A percentile compares a stretch with the other conserved stretches of the same genome.
Evolutionary conservation across 176 grass and related monocot species (phyloP).

Genomic region (Raddia guianensis): DNA sequence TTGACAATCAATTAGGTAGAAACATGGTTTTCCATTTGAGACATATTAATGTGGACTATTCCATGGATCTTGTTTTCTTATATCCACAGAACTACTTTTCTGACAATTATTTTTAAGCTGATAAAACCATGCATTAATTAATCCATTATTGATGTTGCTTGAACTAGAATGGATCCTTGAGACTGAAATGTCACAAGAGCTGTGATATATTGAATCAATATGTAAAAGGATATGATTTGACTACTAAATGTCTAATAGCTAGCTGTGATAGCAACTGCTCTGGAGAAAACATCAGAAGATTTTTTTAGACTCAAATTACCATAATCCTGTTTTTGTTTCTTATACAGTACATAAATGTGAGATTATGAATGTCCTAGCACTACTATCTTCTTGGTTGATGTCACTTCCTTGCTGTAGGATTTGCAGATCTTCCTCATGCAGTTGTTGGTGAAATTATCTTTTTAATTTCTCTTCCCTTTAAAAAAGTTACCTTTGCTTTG

Average conservation of each 20-base stretch:
- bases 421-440: neutral
- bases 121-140: slow-evolving; percentile 16
- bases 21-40: slow-evolving; percentile 22
- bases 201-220: slow-evolving; percentile 1
- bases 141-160: neutral
- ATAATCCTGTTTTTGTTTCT: neutral
- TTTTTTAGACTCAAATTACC: neutral
- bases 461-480: neutral
- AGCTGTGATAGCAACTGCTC: neutral
- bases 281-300: neutral
- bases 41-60: slow-evolving; percentile 8
- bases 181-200: neutral
- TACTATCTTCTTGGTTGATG: slow-evolving; percentile 15
- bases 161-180: slow-evolving; percentile 15
- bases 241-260: neutral
- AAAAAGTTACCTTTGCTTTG: neutral
- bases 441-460: slow-evolving; percentile 1
- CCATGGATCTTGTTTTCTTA: slow-evolving; percentile 20
- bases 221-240: slow-evolving; percentile 7
- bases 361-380: neutral
- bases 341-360: slow-evolving; percentile 30
- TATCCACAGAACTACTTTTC: slow-evolving; percentile 2
- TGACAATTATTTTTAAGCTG: neutral
- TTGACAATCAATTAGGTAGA: slow-evolving; percentile 27
- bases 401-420: slow-evolving; percentile 1